Percentiles rank a stretch among this genome's conserved stretches.
Evolutionary conservation across 148 eudicot species (phyloP).

Genomic region (Cornus kousa): DNA sequence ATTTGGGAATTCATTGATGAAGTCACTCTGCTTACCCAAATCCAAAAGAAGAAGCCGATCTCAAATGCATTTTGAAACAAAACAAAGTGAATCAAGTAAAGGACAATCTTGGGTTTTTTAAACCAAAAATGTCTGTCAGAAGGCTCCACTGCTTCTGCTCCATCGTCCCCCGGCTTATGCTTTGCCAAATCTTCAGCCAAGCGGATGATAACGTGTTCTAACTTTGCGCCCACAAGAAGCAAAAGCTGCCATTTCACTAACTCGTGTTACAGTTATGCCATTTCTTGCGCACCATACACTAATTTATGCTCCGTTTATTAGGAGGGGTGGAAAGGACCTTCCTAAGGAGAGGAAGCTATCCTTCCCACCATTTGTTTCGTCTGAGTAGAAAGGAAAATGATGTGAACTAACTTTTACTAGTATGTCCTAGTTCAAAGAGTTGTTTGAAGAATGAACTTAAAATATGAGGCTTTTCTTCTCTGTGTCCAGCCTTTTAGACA

Average conservation of each 20-base stretch:
- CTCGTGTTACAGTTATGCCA: neutral
- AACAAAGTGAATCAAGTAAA: constrained; percentile 89
- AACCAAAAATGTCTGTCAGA: constrained; percentile 90
- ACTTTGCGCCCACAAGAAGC: constrained; percentile 82
- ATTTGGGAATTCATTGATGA: no score
- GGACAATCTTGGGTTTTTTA: constrained; percentile 57
- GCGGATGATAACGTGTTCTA: constrained; percentile 69
- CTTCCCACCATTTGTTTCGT: no score
- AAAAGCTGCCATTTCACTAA: constrained; percentile 56
- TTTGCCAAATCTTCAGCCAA: constrained; percentile 66
- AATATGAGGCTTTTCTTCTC: no score
- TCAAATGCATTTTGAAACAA: constrained; percentile 93
- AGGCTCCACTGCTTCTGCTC: constrained; percentile 47
- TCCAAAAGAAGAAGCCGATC: constrained; percentile 87
- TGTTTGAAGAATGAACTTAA: no score
- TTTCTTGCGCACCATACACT: neutral
- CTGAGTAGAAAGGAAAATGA: no score
- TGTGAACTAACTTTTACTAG: no score
- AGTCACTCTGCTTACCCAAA: constrained; percentile 53
- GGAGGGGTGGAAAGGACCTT: neutral
- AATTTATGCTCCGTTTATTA: neutral
- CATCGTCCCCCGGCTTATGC: constrained; percentile 28
- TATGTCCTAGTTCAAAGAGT: no score
- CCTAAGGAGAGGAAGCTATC: no score
- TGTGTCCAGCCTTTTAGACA: no score